A percentile compares a stretch with the other conserved stretches of the same genome.
phyloP scores from a whole-genome alignment of 495 filamentous ascomycete species.

The Aspergillus baeticus region DNA sequence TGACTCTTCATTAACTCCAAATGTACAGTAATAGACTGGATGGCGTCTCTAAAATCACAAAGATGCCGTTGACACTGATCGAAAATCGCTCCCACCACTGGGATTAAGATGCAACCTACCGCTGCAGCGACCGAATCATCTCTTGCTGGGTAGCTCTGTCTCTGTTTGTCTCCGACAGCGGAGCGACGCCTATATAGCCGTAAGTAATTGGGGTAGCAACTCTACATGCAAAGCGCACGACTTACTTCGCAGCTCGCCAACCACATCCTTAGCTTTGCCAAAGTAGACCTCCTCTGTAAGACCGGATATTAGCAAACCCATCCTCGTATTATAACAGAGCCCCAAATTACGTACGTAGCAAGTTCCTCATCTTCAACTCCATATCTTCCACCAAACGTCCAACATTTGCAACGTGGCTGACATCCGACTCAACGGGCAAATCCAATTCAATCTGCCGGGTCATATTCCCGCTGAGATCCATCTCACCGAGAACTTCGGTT shows the following conservation, averaged over 20 bases:
- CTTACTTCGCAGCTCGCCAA: slow-evolving; percentile 92
- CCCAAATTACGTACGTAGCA: slow-evolving; percentile 62
- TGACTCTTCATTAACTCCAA: not conserved
- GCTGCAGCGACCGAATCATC: slow-evolving; percentile 65
- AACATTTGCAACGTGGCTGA: slow-evolving; percentile 93
- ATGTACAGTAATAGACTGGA: not conserved
- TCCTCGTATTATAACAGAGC: not conserved
- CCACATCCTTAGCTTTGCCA: slow-evolving; percentile 98
- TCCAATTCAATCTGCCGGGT: slow-evolving; percentile 92
- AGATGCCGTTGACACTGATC: not conserved
- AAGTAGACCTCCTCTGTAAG: slow-evolving; percentile 91
- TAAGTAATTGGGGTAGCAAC: not conserved
- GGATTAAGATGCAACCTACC: slow-evolving; percentile 21
- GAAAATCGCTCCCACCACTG: not conserved
- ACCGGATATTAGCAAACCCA: slow-evolving; percentile 11
- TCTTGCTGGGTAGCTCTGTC: slow-evolving; percentile 87
- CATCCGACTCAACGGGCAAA: slow-evolving; percentile 83
- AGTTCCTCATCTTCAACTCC: slow-evolving; percentile 99
- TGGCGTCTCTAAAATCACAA: not conserved
- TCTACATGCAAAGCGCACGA: not conserved
- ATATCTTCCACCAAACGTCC: slow-evolving; percentile 97
- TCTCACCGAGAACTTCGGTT: slow-evolving; percentile 72
- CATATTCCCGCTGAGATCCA: slow-evolving; percentile 97
- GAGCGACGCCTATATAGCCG: slow-evolving; percentile 56
- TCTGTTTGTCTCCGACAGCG: slow-evolving; percentile 80